Percentiles rank a stretch among this genome's conserved stretches.
phyloP scores from a whole-genome alignment of 495 filamentous ascomycete genomes.

The Talaromyces borbonicus region DNA sequence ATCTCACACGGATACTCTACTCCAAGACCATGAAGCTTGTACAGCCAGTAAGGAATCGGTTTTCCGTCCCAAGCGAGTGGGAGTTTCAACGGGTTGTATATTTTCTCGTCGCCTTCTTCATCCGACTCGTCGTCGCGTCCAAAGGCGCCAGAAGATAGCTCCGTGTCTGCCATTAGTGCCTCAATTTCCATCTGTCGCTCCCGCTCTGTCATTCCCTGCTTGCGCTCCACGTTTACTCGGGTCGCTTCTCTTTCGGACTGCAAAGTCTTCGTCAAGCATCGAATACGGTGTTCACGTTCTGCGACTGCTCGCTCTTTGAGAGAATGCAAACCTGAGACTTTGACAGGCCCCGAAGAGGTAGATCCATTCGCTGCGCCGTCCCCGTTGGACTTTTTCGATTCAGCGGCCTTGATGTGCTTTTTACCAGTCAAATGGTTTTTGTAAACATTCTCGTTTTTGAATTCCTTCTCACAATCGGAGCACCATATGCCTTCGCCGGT shows the following conservation, averaged over 20 bases:
- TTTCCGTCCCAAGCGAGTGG: constrained; percentile 97
- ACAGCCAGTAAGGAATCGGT: constrained; percentile 97
- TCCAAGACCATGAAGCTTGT: constrained; percentile 90
- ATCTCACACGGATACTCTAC: constrained; percentile 95
- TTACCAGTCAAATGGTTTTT: constrained; percentile 79
- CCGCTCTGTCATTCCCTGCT: constrained; percentile 90
- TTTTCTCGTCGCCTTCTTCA: constrained; percentile 59
- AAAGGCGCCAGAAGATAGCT: constrained; percentile 31
- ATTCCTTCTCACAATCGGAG: constrained; percentile 82
- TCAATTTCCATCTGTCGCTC: constrained; percentile 89
- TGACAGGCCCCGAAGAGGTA: constrained; percentile 11
- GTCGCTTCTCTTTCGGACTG: constrained; percentile 74
- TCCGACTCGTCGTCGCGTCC: constrained; percentile 55
- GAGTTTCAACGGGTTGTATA: constrained; percentile 95
- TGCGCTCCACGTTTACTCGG: constrained; percentile 83
- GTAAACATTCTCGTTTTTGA: constrained; percentile 92
- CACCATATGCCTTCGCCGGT: constrained; percentile 74
- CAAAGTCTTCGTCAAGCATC: constrained; percentile 65
- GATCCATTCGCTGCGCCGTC: constrained; percentile 16
- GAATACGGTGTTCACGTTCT: constrained; percentile 76
- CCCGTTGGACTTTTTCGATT: constrained; percentile 41
- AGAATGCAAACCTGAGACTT: constrained; percentile 32
- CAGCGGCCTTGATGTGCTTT: constrained; percentile 80
- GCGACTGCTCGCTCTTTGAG: constrained; percentile 87
- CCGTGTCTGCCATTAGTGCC: constrained; percentile 61